phyloP scores from a whole-genome alignment of 306 rosid genomes.

The Quercus berberidifolia region DNA sequence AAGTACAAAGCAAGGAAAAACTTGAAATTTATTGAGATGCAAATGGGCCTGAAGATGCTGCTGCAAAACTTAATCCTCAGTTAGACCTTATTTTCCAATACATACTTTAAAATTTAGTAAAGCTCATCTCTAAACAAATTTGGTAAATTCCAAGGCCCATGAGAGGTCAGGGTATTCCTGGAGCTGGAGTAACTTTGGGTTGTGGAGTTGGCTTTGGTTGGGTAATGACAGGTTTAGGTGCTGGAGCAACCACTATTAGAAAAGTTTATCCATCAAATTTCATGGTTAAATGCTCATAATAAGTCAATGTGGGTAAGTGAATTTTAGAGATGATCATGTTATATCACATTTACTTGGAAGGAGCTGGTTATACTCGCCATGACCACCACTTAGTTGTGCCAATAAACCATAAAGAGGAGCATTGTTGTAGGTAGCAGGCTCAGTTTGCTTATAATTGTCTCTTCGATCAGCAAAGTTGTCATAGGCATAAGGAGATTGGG shows the following conservation, averaged over 20 bases:
- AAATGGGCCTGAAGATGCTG: constrained; percentile 53
- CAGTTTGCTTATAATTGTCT: constrained; percentile 90
- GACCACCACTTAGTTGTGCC: constrained; percentile 70
- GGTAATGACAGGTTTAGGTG: constrained; percentile 23
- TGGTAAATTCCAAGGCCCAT: too few species aligned
- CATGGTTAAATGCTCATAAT: background rate
- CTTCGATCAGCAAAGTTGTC: constrained; percentile 93
- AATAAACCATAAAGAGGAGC: constrained; percentile 90
- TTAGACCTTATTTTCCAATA: constrained; percentile 11
- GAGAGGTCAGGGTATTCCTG: constrained; percentile 38
- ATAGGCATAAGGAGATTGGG: constrained; percentile 86
- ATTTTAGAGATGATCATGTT: background rate
- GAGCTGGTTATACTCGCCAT: constrained; percentile 66
- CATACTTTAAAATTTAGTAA: too few species aligned
- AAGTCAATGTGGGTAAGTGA: background rate
- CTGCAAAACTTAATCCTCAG: constrained; percentile 36
- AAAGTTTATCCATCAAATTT: background rate
- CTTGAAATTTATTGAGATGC: constrained; percentile 41
- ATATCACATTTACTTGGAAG: constrained; percentile 57
- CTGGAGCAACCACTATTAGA: constrained; percentile 50
- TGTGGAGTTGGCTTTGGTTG: constrained; percentile 41
- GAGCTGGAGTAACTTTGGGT: constrained; percentile 55
- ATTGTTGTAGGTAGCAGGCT: constrained; percentile 97
- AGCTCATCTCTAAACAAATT: too few species aligned
- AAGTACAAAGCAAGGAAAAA: constrained; percentile 33